phyloP scores from a whole-genome alignment of 768 basidiomycete species.

The Harrya chromipes region DNA sequence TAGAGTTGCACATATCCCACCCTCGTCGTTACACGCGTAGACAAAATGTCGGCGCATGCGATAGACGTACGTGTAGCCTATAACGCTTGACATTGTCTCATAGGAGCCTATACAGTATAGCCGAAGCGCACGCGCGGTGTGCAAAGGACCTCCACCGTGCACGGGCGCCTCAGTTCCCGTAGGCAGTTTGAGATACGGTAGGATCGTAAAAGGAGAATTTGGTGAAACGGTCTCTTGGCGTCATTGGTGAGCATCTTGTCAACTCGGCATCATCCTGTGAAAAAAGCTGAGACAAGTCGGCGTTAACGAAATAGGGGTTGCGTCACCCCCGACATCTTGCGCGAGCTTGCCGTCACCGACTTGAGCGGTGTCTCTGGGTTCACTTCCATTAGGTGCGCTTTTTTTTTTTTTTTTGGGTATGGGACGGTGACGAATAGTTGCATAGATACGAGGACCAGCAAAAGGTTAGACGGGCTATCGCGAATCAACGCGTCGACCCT shows the following conservation, averaged over 20 bases:
- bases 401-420: background rate
- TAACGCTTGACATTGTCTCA: background rate
- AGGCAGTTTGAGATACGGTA: constrained; percentile 66
- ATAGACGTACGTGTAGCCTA: constrained; percentile 28
- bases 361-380: constrained; percentile 51
- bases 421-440: background rate
- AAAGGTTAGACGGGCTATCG: constrained; percentile 60
- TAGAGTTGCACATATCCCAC: background rate
- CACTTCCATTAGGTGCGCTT: constrained; percentile 44
- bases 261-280: constrained; percentile 5
- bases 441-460: constrained; percentile 56
- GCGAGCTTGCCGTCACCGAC: constrained; percentile 41
- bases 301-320: constrained; percentile 54
- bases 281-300: constrained; percentile 19
- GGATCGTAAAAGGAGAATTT: constrained; percentile 39
- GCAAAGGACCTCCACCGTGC: constrained; percentile 63
- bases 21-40: background rate
- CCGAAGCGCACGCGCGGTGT: constrained; percentile 65
- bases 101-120: constrained; percentile 52
- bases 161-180: constrained; percentile 49
- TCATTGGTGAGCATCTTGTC: constrained; percentile 55
- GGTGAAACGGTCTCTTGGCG: constrained; percentile 72
- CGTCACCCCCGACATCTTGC: constrained; percentile 57
- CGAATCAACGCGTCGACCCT: constrained; percentile 51
- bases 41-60: constrained; percentile 23